Percentiles rank a stretch among this genome's conserved stretches.
Conservation (phyloP, 208 protist species). For the Crithidia thermophila region DNA sequence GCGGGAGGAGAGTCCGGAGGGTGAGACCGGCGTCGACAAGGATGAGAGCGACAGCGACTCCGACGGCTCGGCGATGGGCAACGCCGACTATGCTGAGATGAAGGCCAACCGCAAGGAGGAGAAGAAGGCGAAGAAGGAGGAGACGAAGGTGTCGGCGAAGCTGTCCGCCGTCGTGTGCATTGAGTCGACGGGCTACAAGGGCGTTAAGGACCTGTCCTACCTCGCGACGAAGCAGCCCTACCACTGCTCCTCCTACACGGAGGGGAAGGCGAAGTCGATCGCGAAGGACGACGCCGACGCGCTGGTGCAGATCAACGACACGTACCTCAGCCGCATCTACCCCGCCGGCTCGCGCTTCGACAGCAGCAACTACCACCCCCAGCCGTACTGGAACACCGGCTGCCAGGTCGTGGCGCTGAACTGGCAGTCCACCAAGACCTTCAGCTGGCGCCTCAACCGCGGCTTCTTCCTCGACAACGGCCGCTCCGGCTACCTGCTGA, state of each 20-base stretch:
- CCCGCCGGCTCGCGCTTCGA: constrained; percentile 90
- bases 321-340: constrained; percentile 91
- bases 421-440: constrained; percentile 79
- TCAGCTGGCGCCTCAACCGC: constrained; percentile 78
- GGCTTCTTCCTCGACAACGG: constrained; percentile 94
- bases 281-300: constrained; percentile 32
- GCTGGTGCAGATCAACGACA: constrained; percentile 61
- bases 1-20: constrained; percentile 25
- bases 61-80: constrained; percentile 11
- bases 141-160: constrained; percentile 32
- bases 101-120: constrained; percentile 22
- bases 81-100: constrained; percentile 31
- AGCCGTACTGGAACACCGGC: constrained; percentile 73
- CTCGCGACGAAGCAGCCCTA: constrained; percentile 59
- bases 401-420: constrained; percentile 94
- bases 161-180: constrained; percentile 67
- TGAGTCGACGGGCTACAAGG: constrained; percentile 69
- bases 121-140: constrained; percentile 29
- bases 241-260: constrained; percentile 62
- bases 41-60: constrained; percentile 37
- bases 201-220: constrained; percentile 55
- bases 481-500: constrained; percentile 93
- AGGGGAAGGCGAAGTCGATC: constrained; percentile 63
- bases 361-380: constrained; percentile 93
- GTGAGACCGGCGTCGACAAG: constrained; percentile 45